phyloP scores from a whole-genome alignment of 768 basidiomycete species.

The Phanerochaete sordida region DNA sequence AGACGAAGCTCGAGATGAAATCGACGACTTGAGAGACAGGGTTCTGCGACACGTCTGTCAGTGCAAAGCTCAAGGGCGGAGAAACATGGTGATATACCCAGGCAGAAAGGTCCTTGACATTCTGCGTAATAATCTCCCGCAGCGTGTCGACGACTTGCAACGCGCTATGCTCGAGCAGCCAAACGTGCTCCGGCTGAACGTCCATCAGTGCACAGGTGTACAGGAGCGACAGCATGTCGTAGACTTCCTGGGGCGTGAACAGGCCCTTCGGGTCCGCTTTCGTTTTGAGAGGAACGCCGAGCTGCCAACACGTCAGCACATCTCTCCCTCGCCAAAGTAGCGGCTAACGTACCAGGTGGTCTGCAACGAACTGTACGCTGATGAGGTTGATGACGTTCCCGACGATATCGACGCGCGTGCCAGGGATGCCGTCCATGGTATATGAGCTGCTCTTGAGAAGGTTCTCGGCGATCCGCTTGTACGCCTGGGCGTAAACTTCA shows the following conservation, averaged over 20 bases:
- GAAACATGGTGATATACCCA: conserved; percentile 24
- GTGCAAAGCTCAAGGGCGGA: not conserved
- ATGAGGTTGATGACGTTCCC: conserved; percentile 45
- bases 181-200: conserved; percentile 31
- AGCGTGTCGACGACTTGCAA: conserved; percentile 28
- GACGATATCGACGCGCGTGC: conserved; percentile 43
- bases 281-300: conserved; percentile 46
- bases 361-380: conserved; percentile 38
- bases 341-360: conserved; percentile 35
- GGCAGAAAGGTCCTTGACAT: conserved; percentile 26
- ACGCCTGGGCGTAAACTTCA: conserved; percentile 26
- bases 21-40: conserved; percentile 25
- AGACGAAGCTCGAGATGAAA: conserved; percentile 24
- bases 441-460: conserved; percentile 32
- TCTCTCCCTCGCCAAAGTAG: too few relatives aligned
- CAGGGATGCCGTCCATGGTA: conserved; percentile 30
- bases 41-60: conserved; percentile 20
- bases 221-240: conserved; percentile 37
- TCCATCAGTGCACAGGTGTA: conserved; percentile 29
- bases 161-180: conserved; percentile 28
- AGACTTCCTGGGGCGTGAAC: conserved; percentile 45
- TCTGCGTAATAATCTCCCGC: conserved; percentile 30
- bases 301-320: conserved; percentile 22
- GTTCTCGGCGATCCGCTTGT: conserved; percentile 24
- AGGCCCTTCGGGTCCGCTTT: conserved; percentile 38